Percentiles rank a stretch among this genome's conserved stretches.
Conservation (phyloP, 2,329 filamentous ascomycete genomes). For the Sclerotinia glacialis region DNA sequence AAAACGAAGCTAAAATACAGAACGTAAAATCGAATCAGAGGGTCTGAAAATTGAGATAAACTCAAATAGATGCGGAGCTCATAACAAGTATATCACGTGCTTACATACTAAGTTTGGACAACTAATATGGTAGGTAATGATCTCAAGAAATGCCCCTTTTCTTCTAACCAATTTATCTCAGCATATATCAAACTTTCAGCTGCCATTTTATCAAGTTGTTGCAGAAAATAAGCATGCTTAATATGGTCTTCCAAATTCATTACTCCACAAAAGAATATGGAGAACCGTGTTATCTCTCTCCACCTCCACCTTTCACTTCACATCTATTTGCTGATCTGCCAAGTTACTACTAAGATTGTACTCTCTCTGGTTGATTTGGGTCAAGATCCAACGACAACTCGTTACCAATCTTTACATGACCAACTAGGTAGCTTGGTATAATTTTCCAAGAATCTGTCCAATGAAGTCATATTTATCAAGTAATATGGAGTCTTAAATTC, state of each 20-base stretch:
- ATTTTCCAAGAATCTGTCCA: constrained; percentile 5
- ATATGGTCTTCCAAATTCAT: neutral
- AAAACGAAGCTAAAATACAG: too few species aligned
- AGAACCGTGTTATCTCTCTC: neutral
- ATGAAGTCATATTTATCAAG: constrained; percentile 10
- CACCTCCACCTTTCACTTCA: too few species aligned
- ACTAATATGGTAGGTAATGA: too few species aligned
- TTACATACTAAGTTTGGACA: neutral
- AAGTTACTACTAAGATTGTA: neutral
- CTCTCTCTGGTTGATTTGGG: neutral
- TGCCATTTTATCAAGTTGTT: neutral
- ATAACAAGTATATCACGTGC: neutral
- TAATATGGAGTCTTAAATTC: neutral
- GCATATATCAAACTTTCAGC: neutral
- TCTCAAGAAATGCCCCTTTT: neutral
- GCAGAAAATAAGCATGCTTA: neutral
- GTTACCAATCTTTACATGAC: neutral
- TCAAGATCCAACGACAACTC: neutral
- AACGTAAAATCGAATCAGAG: too few species aligned
- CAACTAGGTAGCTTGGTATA: neutral
- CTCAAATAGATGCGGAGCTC: neutral
- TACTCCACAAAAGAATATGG: neutral
- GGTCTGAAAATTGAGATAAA: too few species aligned
- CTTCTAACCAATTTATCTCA: neutral
- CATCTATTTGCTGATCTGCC: too few species aligned